Base-by-base conservation (phyloP, 2,329 filamentous ascomycete genomes). In the Alternaria triticimaculans region DNA sequence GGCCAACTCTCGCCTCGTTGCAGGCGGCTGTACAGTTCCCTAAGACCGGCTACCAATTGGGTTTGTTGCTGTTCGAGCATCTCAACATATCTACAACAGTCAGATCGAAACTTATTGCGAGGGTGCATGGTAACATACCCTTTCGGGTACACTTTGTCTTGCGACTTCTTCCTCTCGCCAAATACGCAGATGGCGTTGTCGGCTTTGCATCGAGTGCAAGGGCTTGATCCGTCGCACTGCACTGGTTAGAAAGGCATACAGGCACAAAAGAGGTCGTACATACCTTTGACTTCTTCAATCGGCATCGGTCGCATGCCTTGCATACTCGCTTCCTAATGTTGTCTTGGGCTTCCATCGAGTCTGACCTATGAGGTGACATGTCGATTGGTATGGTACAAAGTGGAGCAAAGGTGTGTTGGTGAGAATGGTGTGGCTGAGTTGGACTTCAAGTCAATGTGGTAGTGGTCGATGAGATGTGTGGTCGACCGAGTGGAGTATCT, bases 71-170 rank as follows among this genome's bases (percentile, higher is more conserved):
- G 87, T 72, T 90, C 88, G 54, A 90, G 84, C 87, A 89, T 89
- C 76, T 90, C 88, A 28, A 90, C 87, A 65, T 88, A 89, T 67
- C 87, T 89, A 45, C 10, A 12, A 51, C 6, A 48, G 64, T 72
- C 49, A 75, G 70, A 20, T 14, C 25, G 14, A 20, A 8, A 37
- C 26, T 8, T 21, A 11, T 12, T 48, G 15, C 23, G 30, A 41
- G 8, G 11, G 21, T 20, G 48, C 21, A 4, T 30, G 3, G 5
- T n/a, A 23, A 62, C 71, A 12, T 78, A 90, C 85, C 88, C 88
- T 80, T 89, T 90, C n/a, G 88, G 88, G 76, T 90, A 89, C 50
- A 89, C 85, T 77, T 89, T 90, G 78, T 90, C 88, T 71, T 89
- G 87, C 7, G 86, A 85, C 82, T 89, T 89, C 77, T 89, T 90